A percentile compares a stretch with the other conserved stretches of the same genome.
Evolutionary conservation across 805 yeast genomes (phyloP).

Genomic region (Candida corydali): DNA sequence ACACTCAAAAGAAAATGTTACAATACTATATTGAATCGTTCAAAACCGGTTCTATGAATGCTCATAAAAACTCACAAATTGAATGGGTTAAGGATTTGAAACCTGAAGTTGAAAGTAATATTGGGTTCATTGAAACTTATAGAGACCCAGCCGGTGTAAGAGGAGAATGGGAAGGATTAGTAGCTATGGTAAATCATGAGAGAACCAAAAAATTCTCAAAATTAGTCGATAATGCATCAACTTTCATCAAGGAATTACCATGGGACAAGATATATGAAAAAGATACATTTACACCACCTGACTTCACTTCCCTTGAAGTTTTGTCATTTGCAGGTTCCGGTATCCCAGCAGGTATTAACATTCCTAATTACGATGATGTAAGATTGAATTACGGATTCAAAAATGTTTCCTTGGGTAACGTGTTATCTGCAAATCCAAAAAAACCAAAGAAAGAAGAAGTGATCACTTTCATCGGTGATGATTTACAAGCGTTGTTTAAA

Average conservation of each 20-base stretch:
- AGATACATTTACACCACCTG: slow-evolving; percentile 86
- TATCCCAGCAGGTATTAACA: slow-evolving; percentile 89
- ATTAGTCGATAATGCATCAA: slow-evolving; percentile 63
- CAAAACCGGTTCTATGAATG: slow-evolving; percentile 75
- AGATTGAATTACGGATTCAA: slow-evolving; percentile 81
- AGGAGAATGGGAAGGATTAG: slow-evolving; percentile 93
- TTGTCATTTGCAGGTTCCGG: slow-evolving; percentile 87
- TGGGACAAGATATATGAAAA: slow-evolving; percentile 78
- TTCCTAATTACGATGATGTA: slow-evolving; percentile 89
- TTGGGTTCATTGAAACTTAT: slow-evolving; percentile 90
- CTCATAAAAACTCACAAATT: slow-evolving; percentile 80
- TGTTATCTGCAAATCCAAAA: slow-evolving; percentile 61
- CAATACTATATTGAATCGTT: slow-evolving; percentile 66
- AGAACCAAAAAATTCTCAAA: slow-evolving; percentile 75
- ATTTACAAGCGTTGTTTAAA: slow-evolving; percentile 54
- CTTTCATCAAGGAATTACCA: slow-evolving; percentile 64
- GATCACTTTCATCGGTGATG: slow-evolving; percentile 57
- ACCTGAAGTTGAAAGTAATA: slow-evolving; percentile 67
- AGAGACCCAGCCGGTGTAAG: slow-evolving; percentile 89
- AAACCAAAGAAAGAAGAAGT: slow-evolving; percentile 65
- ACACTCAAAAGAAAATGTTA: slow-evolving; percentile 64
- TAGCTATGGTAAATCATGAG: slow-evolving; percentile 85
- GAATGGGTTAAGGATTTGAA: slow-evolving; percentile 85
- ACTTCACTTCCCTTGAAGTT: slow-evolving; percentile 86
- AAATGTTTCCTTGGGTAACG: slow-evolving; percentile 86